Evolutionary conservation across 1,284 basidiomycete genomes (phyloP), one percentile per base, ranked within the genome.

Genomic region (Somion occarium): DNA sequence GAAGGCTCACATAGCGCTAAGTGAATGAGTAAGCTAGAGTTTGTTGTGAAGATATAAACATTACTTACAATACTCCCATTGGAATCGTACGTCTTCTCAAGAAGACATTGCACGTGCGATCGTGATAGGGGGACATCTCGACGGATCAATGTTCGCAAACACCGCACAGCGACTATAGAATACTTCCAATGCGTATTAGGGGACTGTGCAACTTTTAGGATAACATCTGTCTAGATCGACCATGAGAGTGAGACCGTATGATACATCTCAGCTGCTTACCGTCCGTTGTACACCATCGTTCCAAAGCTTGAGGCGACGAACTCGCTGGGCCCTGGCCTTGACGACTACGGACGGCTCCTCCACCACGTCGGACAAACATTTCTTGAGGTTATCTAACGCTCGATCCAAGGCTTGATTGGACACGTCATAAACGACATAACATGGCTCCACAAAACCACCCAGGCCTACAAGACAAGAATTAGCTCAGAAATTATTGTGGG

Each of bases 101-200:
- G 59, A 61, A 89, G 78, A 57, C 76, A 85, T 30, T 69, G 65
- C 42, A 83, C 67, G 53, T 83, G 80, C 15, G 68, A 61, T 0
- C 77, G 59, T 43, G 77, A 74, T 26, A 83, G 69, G 0, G 91
- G 83, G 18, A 69, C 68, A 64, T 97, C 93, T 9, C 87, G 79
- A 18, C 93, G 77, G 37, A 91, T 74, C 24, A 95, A 71, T 1
- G 84, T 81, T 38, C 88, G 79, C 13, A 96, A 72, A 65, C 85
- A 83, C 48, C 90, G 76, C 19, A 85, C 73, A 1, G 90, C 88
- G 27, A 83, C 80, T 43, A 93, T 85, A 1, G 77, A 74, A 66
- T 94, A 97, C 50, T 85, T 79, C 93, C 93, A 95, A 66, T 96
- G 90, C 12, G 88, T 88, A 18, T 71, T 66, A 2, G 74, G 55